A percentile compares a stretch with the other conserved stretches of the same genome.
Conservation (phyloP, 805 yeast genomes). For the Hanseniaspora nectarophila region DNA sequence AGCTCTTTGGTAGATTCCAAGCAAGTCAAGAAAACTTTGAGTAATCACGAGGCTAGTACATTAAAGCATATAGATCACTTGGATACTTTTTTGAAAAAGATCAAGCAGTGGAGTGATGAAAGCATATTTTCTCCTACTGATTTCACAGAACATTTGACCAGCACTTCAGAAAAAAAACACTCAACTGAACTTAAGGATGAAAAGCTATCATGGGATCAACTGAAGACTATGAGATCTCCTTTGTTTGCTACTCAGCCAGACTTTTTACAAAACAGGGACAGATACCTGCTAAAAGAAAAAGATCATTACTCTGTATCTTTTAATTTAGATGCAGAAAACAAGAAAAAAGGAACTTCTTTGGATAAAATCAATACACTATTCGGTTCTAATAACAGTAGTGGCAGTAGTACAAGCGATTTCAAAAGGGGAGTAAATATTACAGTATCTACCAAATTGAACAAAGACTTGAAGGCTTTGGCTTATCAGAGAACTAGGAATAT, state of each 20-base stretch:
- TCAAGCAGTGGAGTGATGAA: conserved; percentile 10
- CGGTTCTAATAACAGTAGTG: background rate
- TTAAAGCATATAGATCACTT: background rate
- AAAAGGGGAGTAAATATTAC: background rate
- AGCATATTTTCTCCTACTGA: background rate
- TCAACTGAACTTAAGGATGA: background rate
- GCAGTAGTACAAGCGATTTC: background rate
- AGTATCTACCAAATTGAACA: conserved; percentile 1
- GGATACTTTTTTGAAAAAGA: conserved; percentile 7
- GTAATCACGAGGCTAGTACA: background rate
- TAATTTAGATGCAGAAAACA: background rate
- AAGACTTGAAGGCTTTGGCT: conserved; percentile 2
- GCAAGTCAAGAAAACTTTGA: background rate
- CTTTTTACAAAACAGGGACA: background rate
- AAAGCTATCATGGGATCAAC: conserved; percentile 1
- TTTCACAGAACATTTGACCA: background rate
- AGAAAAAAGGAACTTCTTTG: background rate
- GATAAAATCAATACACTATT: conserved; percentile 6
- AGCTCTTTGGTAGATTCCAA: conserved; percentile 1
- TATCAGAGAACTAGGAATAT: conserved; percentile 8
- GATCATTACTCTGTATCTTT: background rate
- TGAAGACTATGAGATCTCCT: background rate
- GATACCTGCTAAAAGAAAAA: background rate
- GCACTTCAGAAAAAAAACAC: background rate
- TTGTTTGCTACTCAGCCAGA: background rate